Evolutionary conservation across 164 flowering plant species (phyloP), one percentile per base, ranked within the genome.

Genomic region (Annona cherimola): DNA sequence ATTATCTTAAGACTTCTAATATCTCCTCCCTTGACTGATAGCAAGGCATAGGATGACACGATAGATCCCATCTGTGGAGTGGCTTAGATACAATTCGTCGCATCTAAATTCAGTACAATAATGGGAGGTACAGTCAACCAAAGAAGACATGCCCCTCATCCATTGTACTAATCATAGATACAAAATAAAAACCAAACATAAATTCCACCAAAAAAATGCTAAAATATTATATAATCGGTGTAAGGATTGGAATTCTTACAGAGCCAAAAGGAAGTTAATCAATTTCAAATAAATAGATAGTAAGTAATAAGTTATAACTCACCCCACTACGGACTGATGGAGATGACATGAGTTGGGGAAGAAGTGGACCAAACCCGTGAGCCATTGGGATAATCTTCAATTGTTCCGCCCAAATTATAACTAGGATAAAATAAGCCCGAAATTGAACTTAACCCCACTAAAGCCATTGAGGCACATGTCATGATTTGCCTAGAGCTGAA

Each of bases 341-440:
- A 66, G 93, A 92, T 69, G 96, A 81, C 59, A 83, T 86, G 70
- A 94, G 84, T 74, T 94, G 92, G 45, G 94, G 85, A 69, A 94
- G 74, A 79, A 92, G 54, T 43, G 97, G 97, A 70, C 94, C 99
- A 77, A 94, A 65, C 73, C 89, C 85, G 83, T 94, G 97, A n/a
- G 91, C 96, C 91, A 94, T 75, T 45, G 97, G 99, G 9, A 90
- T n/a, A n/a, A n/a, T n/a, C n/a, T n/a, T n/a, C n/a, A n/a, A n/a
- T n/a, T n/a, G n/a, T n/a, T n/a, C n/a, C n/a, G n/a, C n/a, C n/a
- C n/a, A n/a, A n/a, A n/a, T n/a, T n/a, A n/a, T n/a, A n/a, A n/a
- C n/a, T n/a, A n/a, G n/a, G n/a, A n/a, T n/a, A n/a, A n/a, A n/a
- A n/a, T n/a, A n/a, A n/a, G n/a, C n/a, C n/a, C n/a, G n/a, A n/a